Base-by-base conservation (phyloP, 2,329 filamentous ascomycete genomes). In the Curvularia sp. region DNA sequence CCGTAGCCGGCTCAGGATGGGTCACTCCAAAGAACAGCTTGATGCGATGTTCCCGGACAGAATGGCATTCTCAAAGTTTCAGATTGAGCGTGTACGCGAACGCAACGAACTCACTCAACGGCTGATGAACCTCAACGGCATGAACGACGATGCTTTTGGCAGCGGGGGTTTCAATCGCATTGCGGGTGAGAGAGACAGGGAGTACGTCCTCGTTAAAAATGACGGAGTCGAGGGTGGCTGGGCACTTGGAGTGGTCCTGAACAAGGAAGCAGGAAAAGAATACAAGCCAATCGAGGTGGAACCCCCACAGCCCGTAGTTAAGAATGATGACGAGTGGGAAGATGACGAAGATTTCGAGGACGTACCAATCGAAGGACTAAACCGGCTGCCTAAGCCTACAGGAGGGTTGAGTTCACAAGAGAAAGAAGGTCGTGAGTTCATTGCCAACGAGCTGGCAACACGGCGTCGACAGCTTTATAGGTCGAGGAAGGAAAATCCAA, bases 41-140 rank as follows among this genome's bases (percentile, higher is more conserved):
- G 93, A 98, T 66, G 86, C 84, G 46, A 99, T 99, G 95, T 99
- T 99, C 74, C 94, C 95, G 0, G 90, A 99, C 75, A 88, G 95
- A 26, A 97, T 99, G 93, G 95, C 90, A 0, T 99, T 99, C 73
- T 97, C 93, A 1, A 89, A 85, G 61, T 99, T 99, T 72, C 95
- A 99, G 77, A 97, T 99, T 57, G 95, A 98, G 74, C 84, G 95
- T 57, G 96, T 98, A 10, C 87, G 85, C 66, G 94, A 99, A 79
- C 85, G 96, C 49, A 99, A 99, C 70, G 91, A 97, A 62, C 84
- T 99, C 30, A 99, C 96, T 0, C 95, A 99, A 74, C 85, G 94
- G 39, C 81, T 99, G 56, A 99, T 99, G 95, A 87, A 92, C 68
- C 86, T 99, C 68, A 93, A 94, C 67, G 94, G 93, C 35, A 96